Base-by-base conservation (phyloP, 2,329 filamentous ascomycete genomes). In the Claviceps monticola region DNA sequence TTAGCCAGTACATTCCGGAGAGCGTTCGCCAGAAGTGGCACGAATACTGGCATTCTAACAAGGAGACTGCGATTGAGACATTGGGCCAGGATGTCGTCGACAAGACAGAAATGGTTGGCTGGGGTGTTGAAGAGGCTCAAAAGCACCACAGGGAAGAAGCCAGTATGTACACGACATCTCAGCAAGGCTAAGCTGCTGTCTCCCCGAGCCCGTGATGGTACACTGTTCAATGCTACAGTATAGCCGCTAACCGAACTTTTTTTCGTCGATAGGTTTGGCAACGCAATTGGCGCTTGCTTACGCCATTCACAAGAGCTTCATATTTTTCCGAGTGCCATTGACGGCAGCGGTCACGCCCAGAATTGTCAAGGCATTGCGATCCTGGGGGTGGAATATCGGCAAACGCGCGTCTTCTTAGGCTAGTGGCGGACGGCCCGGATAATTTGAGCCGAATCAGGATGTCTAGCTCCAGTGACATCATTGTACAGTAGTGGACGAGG, bases 231-330 rank as follows among this genome's bases (percentile, higher is more conserved):
- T 5, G 19, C n/a, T 26, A 11, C 19, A 37, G 16, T 26, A 37
- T 34, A 36, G 37, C 51, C 13, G 53, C 59, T 65, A 58, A 66
- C 57, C 48, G 21, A 13, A 11, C n/a, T 9, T 29, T 39, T 16
- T 41, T 17, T 2, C n/a, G 41, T 47, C 41, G 6, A 29, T 56
- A 83, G 80, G 80, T 59, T 66, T 84, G 37, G 79, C 75, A 49
- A 97, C 93, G 8, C 89, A 96, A 64, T 73, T 98, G 34, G 89
- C 88, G 16, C 77, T 98, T 48, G 93, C 93, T 13, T 98, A 98
- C 64, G 91, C 91, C 29, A 88, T 98, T 53, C 93, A 98, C 75
- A 98, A 98, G 72, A 94, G 86, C 60, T 88, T 97, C 67, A 96
- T 98, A 62, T 95, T 98, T 68, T 68, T 97, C 58, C 81, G 93